A percentile compares a stretch with the other conserved stretches of the same genome.
Conservation (phyloP, 2,329 filamentous ascomycete genomes). For the Colletotrichum phormii region DNA sequence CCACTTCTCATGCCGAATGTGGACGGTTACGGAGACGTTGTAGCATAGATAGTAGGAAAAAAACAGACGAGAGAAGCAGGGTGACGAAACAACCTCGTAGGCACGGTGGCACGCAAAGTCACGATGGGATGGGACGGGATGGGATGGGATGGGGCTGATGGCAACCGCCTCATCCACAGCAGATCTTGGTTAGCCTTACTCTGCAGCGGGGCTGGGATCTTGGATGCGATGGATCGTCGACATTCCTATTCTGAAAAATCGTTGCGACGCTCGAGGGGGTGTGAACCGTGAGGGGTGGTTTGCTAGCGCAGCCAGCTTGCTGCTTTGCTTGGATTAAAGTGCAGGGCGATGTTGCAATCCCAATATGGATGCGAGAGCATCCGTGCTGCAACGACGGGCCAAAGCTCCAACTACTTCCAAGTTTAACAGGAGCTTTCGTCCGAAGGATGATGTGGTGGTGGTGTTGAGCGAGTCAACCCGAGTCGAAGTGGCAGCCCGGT, state of each 20-base stretch:
- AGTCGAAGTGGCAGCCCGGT: background rate
- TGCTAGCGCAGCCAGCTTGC: background rate
- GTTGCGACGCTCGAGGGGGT: background rate
- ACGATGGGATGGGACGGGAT: slow-evolving; percentile 17
- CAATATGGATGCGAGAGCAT: slow-evolving; percentile 14
- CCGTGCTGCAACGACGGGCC: slow-evolving; percentile 20
- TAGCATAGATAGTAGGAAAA: slow-evolving; percentile 26
- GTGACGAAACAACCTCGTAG: slow-evolving; percentile 23
- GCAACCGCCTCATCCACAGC: slow-evolving; percentile 12
- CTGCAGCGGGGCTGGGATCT: slow-evolving; percentile 26
- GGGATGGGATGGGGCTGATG: slow-evolving; percentile 23
- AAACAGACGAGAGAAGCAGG: slow-evolving; percentile 14
- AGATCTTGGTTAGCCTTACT: slow-evolving; percentile 32
- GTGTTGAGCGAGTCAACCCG: background rate
- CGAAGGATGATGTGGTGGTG: background rate
- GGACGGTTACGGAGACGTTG: background rate
- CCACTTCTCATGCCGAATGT: slow-evolving; percentile 1
- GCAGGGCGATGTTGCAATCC: slow-evolving; percentile 9
- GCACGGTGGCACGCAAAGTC: background rate
- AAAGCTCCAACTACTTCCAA: slow-evolving; percentile 8
- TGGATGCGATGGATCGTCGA: slow-evolving; percentile 27
- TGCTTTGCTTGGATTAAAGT: background rate
- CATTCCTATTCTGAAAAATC: background rate
- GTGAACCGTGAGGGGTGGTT: background rate
- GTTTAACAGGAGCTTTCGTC: background rate